Conservation (phyloP, 75 land plant genomes). For the Ceratopteris richardii region DNA sequence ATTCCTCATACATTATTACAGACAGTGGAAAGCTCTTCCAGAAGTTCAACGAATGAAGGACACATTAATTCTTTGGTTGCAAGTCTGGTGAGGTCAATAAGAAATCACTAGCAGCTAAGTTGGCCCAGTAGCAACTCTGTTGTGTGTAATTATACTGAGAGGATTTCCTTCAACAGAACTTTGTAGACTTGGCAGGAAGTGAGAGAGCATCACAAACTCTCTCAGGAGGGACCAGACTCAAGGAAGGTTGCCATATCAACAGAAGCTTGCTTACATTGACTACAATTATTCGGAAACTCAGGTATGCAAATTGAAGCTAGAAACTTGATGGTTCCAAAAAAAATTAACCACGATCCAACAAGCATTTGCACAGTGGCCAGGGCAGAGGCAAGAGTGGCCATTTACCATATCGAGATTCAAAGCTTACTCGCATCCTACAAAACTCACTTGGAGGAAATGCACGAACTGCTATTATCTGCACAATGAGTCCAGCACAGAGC, state of each 20-base stretch:
- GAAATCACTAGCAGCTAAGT: background rate
- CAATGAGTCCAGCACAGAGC: conserved; percentile 68
- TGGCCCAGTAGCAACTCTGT: background rate
- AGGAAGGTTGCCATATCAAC: conserved; percentile 91
- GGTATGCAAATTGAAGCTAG: conserved; percentile 26
- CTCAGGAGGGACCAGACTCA: conserved; percentile 68
- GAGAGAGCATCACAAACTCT: conserved; percentile 79
- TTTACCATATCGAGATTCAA: conserved; percentile 40
- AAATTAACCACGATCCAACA: background rate
- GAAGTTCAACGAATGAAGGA: conserved; percentile 30
- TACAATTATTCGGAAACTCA: conserved; percentile 84
- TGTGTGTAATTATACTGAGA: background rate
- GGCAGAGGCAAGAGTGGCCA: conserved; percentile 7
- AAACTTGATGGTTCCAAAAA: background rate
- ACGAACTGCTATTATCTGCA: conserved; percentile 83
- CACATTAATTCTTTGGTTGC: conserved; percentile 61
- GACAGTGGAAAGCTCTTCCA: conserved; percentile 64
- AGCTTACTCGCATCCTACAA: conserved; percentile 84
- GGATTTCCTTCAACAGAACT: conserved; percentile 44
- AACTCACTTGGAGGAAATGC: conserved; percentile 88
- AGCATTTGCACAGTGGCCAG: conserved; percentile 4
- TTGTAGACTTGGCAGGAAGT: conserved; percentile 92
- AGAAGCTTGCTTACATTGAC: conserved; percentile 79
- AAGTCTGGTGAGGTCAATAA: conserved; percentile 42
- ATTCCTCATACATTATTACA: conserved; percentile 16